Evolutionary conservation across 768 basidiomycete genomes (phyloP).

Genomic region (Hericium coralloides): DNA sequence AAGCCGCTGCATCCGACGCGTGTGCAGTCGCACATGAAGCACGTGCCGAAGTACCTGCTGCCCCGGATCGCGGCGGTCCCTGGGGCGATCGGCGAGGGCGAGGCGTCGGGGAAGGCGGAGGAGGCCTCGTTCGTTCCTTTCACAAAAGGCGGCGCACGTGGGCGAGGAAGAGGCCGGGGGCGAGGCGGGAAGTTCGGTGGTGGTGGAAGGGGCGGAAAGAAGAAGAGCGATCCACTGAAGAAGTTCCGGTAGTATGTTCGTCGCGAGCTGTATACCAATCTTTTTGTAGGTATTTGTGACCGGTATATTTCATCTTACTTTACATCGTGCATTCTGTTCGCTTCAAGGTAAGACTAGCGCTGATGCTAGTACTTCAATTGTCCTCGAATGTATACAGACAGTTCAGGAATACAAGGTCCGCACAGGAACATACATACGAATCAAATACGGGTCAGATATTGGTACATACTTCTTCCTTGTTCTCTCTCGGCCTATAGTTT

Average conservation of each 20-base stretch:
- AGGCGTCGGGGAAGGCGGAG: slow-evolving; percentile 18
- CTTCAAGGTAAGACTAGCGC: too few species aligned
- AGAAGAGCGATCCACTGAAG: slow-evolving; percentile 76
- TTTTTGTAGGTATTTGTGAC: neutral
- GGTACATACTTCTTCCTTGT: neutral
- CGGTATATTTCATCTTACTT: neutral
- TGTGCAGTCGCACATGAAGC: slow-evolving; percentile 91
- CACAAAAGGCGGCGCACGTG: slow-evolving; percentile 43
- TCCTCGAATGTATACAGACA: too few species aligned
- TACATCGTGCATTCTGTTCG: neutral
- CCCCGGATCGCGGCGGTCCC: slow-evolving; percentile 66
- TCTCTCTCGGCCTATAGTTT: neutral
- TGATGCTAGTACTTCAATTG: too few species aligned
- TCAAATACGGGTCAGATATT: too few species aligned
- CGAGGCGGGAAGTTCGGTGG: slow-evolving; percentile 32
- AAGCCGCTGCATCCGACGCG: slow-evolving; percentile 87
- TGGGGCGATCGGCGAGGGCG: slow-evolving; percentile 25
- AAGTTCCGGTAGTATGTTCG: slow-evolving; percentile 37
- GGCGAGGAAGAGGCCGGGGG: slow-evolving; percentile 44
- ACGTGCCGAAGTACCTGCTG: slow-evolving; percentile 87
- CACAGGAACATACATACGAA: too few species aligned
- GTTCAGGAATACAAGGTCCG: too few species aligned
- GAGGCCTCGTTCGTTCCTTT: slow-evolving; percentile 64
- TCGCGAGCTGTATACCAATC: neutral
- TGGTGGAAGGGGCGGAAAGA: slow-evolving; percentile 40